Conservation (phyloP, 306 rosid genomes). For the Oemleria cerasiformis region DNA sequence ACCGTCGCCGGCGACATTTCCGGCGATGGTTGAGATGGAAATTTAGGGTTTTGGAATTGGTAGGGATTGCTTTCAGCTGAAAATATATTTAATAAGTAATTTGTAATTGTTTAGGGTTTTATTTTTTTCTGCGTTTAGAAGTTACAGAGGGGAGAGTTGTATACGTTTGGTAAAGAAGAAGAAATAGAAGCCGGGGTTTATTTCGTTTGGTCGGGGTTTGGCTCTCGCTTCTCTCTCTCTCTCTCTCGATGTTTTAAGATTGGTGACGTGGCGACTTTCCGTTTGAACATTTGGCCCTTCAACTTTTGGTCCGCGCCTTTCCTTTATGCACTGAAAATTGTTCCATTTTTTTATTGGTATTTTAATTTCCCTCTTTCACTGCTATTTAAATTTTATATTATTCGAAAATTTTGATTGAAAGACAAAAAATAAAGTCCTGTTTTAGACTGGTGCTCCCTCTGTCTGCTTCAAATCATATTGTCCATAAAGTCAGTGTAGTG, state of each 20-base stretch:
- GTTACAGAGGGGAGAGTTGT: not conserved
- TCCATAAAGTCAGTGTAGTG: no score
- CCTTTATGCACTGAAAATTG: not conserved
- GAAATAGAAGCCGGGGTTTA: not conserved
- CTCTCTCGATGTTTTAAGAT: not conserved
- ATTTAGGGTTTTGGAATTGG: slow-evolving; percentile 35
- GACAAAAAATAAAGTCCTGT: no score
- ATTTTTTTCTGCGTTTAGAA: not conserved
- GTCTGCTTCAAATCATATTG: no score
- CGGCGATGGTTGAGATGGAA: slow-evolving; percentile 8
- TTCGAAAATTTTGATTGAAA: no score
- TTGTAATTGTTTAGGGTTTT: slow-evolving; percentile 5
- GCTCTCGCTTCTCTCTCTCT: not conserved
- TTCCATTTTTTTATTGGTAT: not conserved
- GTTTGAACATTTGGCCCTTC: not conserved
- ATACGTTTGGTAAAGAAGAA: not conserved
- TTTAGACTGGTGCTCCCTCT: no score
- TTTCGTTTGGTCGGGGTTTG: not conserved
- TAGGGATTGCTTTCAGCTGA: not conserved
- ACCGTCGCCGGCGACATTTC: slow-evolving; percentile 55
- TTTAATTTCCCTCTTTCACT: no score
- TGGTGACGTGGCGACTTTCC: slow-evolving; percentile 9
- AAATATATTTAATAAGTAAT: not conserved
- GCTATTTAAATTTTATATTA: no score
- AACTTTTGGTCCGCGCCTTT: no score